phyloP scores from a whole-genome alignment of 2,329 filamentous ascomycete species.

The Penicillium italicum region DNA sequence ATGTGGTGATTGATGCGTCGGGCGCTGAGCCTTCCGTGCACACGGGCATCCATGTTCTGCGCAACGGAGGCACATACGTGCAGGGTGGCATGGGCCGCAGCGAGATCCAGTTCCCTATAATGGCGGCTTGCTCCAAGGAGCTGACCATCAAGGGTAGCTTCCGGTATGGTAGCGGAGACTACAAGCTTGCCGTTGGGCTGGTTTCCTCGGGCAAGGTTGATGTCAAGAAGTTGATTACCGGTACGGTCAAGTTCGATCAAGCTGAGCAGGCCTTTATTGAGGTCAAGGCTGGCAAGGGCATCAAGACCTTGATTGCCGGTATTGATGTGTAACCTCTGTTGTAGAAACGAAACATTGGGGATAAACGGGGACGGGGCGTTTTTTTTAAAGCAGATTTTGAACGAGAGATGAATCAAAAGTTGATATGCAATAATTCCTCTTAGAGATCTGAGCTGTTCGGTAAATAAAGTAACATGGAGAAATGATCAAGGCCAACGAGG shows the following conservation, averaged over 20 bases:
- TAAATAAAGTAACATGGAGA: conserved; percentile 3
- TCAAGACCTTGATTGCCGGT: conserved; percentile 48
- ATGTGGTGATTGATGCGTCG: conserved; percentile 75
- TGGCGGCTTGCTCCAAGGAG: conserved; percentile 86
- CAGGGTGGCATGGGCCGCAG: conserved; percentile 87
- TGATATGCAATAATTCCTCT: not conserved
- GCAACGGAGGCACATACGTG: conserved; percentile 71
- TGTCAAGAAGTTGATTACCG: conserved; percentile 75
- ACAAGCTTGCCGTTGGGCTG: conserved; percentile 75
- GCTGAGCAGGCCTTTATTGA: conserved; percentile 84
- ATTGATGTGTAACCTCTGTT: conserved; percentile 21
- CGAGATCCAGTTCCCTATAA: conserved; percentile 88
- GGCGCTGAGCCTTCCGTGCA: conserved; percentile 77
- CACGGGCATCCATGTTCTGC: conserved; percentile 66
- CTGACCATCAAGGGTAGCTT: conserved; percentile 83
- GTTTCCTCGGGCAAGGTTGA: conserved; percentile 67
- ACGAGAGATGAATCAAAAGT: conserved; percentile 8
- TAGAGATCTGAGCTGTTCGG: not conserved
- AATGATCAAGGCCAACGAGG: conserved; percentile 14
- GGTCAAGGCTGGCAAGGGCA: conserved; percentile 73
- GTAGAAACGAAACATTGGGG: not conserved
- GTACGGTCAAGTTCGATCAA: conserved; percentile 71
- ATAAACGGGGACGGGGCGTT: conserved; percentile 3
- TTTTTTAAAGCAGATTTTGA: not conserved
- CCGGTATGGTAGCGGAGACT: conserved; percentile 84